Percentiles rank a stretch among this genome's conserved stretches.
Evolutionary conservation across 1,284 basidiomycete species (phyloP).

Genomic region (Pyrrhoderma lamaoense): DNA sequence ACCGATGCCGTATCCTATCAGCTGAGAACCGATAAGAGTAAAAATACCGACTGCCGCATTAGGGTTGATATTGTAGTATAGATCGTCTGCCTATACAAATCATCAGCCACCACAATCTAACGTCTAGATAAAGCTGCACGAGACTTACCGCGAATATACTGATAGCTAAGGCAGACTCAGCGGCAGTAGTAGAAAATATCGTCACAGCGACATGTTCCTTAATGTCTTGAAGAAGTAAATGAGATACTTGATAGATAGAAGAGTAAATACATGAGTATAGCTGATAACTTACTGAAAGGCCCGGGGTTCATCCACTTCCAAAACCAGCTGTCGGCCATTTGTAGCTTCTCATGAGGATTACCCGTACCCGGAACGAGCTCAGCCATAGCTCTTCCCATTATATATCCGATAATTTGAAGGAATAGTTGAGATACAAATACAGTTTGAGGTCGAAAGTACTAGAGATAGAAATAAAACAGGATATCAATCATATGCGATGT

Average conservation of each 20-base stretch:
- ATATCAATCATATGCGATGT: background rate
- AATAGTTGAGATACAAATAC: conserved; percentile 51
- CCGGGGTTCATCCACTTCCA: conserved; percentile 51
- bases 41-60: conserved; percentile 45
- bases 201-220: conserved; percentile 56
- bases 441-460: conserved; percentile 40
- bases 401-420: conserved; percentile 44
- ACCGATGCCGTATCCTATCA: conserved; percentile 49
- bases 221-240: conserved; percentile 33
- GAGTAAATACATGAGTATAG: conserved; percentile 22
- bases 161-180: conserved; percentile 41
- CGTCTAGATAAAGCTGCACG: background rate
- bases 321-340: conserved; percentile 34
- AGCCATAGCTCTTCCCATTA: conserved; percentile 36
- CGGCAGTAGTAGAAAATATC: conserved; percentile 50
- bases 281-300: conserved; percentile 39
- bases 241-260: conserved; percentile 22
- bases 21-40: conserved; percentile 38
- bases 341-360: conserved; percentile 25
- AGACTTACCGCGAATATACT: conserved; percentile 20
- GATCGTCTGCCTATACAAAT: conserved; percentile 36
- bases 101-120: conserved; percentile 13
- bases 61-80: conserved; percentile 43
- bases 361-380: conserved; percentile 41
- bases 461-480: background rate